These are phyloP conservation scores for Coelastrella sp. DNA, from an alignment of 139 green algal species.

Conservation along the genomic window DNA sequence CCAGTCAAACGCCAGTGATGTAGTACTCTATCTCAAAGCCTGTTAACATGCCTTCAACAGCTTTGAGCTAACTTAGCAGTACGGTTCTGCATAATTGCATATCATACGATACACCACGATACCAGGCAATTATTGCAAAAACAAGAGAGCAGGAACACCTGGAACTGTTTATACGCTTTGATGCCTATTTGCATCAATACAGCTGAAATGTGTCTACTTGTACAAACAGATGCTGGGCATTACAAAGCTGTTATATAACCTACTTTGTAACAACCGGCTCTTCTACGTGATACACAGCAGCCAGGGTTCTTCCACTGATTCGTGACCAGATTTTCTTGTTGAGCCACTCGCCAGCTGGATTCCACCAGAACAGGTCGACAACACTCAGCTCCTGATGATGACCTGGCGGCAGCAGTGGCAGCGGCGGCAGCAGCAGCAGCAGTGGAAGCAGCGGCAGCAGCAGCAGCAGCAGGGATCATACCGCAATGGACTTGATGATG, in stretches of 20 bases:
- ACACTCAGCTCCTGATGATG: conserved; percentile 30
- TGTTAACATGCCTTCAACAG: too few relatives aligned
- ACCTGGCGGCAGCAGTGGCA: neutral
- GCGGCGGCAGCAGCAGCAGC: neutral
- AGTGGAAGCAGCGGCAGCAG: neutral
- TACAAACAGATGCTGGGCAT: neutral
- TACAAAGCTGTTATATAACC: neutral
- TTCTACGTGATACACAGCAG: neutral
- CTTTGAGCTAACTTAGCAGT: too few relatives aligned
- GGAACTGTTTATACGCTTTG: too few relatives aligned
- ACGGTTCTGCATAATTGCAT: too few relatives aligned
- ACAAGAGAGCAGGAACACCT: too few relatives aligned
- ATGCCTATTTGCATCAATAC: neutral
- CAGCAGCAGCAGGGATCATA: too few relatives aligned
- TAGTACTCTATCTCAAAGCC: too few relatives aligned
- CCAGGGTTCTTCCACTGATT: conserved; percentile 1
- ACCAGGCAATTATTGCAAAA: too few relatives aligned
- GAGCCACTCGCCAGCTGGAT: conserved; percentile 1
- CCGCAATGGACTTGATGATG: neutral
- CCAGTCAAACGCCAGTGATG: too few relatives aligned
- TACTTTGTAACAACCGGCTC: conserved; percentile 17
- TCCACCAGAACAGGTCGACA: neutral
- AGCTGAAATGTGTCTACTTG: neutral
- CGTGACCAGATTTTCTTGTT: neutral
- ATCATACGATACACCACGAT: too few relatives aligned